Evolutionary conservation across 179 eudicot species (phyloP).

Genomic region (Silene noctiflora): DNA sequence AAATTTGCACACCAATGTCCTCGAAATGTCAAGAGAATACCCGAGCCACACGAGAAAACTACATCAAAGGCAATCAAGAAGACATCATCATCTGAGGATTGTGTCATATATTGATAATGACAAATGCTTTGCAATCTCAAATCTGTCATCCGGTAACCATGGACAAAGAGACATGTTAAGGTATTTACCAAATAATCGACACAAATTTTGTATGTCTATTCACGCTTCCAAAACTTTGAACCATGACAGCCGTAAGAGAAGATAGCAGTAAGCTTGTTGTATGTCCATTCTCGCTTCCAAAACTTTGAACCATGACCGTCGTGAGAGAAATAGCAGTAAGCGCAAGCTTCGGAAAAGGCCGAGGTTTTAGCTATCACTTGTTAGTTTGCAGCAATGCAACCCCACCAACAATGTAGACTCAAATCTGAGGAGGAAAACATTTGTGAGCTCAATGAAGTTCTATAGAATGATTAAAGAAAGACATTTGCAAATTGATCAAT

Average conservation of each 20-base stretch:
- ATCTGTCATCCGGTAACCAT: neutral
- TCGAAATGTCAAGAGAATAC: neutral
- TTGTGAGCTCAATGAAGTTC: neutral
- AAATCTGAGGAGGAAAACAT: slow-evolving; percentile 12
- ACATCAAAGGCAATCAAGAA: neutral
- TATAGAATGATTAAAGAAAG: too few species aligned
- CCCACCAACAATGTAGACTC: slow-evolving; percentile 14
- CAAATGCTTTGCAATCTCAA: slow-evolving; percentile 7
- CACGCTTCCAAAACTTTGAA: neutral
- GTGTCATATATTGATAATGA: slow-evolving; percentile 17
- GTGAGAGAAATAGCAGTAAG: slow-evolving; percentile 23
- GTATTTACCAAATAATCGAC: slow-evolving; percentile 22
- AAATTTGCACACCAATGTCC: neutral
- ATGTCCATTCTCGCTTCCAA: slow-evolving; percentile 22
- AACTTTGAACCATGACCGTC: slow-evolving; percentile 20
- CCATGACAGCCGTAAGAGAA: too few species aligned
- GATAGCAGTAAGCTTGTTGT: neutral
- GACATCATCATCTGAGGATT: slow-evolving; percentile 10
- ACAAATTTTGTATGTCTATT: neutral
- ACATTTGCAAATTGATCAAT: too few species aligned
- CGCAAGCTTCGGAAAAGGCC: slow-evolving; percentile 13
- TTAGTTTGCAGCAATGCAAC: slow-evolving; percentile 8
- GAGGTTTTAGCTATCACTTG: neutral
- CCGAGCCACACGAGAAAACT: neutral
- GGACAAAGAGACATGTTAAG: slow-evolving; percentile 7